Conservation (phyloP, 306 rosid genomes). For the Cicer bijugum region DNA sequence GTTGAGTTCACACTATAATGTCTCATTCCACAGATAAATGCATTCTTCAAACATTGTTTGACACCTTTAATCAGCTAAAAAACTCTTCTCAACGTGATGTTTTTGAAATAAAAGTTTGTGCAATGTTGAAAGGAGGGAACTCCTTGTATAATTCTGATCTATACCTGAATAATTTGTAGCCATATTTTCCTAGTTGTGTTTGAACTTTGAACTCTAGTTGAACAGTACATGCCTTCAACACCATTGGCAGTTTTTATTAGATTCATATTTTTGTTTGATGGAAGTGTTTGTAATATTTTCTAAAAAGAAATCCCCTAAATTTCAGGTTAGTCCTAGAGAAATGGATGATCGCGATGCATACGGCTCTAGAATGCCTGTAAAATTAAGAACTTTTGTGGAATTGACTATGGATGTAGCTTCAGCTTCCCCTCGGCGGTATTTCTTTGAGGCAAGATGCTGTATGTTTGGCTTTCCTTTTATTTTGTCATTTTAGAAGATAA, state of each 20-base stretch:
- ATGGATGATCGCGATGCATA: conserved; percentile 46
- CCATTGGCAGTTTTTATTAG: conserved; percentile 12
- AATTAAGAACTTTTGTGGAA: conserved; percentile 72
- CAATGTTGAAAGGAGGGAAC: conserved; percentile 3
- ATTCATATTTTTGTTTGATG: conserved; percentile 23
- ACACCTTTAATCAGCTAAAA: conserved; percentile 15
- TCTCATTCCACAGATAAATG: conserved; percentile 7
- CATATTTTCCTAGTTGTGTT: not conserved
- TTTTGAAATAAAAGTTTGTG: conserved; percentile 4
- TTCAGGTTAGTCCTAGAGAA: conserved; percentile 68
- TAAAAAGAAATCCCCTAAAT: conserved; percentile 37
- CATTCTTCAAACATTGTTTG: conserved; percentile 22
- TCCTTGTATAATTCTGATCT: not conserved
- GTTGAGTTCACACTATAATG: conserved; percentile 32
- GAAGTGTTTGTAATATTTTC: not conserved
- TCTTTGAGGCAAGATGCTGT: conserved; percentile 88
- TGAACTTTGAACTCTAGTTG: not conserved
- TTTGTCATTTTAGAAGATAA: conserved; percentile 31
- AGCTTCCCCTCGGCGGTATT: conserved; percentile 90
- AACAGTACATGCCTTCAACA: not conserved
- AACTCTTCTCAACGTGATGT: conserved; percentile 1
- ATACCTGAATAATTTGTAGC: not conserved
- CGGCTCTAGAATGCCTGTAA: conserved; percentile 52
- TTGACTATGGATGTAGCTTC: conserved; percentile 88
- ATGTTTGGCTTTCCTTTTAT: conserved; percentile 45